Evolutionary conservation across 2,329 filamentous ascomycete species (phyloP), one percentile per base, ranked within the genome.

Genomic region (Claviceps citrina): DNA sequence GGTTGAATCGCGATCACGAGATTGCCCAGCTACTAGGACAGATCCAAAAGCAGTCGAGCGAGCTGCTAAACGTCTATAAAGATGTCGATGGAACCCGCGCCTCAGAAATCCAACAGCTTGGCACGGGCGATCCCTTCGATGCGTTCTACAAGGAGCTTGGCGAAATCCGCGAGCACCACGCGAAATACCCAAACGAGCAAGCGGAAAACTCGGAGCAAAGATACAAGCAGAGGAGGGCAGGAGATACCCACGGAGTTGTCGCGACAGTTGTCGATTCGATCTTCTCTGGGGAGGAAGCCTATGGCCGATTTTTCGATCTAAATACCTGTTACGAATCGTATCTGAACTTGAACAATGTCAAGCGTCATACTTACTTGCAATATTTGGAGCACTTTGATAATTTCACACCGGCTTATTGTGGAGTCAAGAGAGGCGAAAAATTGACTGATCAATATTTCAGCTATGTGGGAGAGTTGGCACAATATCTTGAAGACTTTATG

Each of bases 271-370:
- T 95, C 36, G 89, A 96, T 54, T 77, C 76, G 43, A 81, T 96
- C 67, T 98, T 98, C 60, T 93, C 86, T 0, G 91, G 91, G 45
- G 93, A 98, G 61, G 91, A 98, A 59, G 81, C 81, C 0, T 95
- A 82, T 53, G 91, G 91, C 32, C 81, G 85, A 50, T 98, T 84
- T 61, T 83, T 98, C 53, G 91, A 98, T 58, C 64, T 98, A 35
- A 89, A 81, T 15, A 73, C 69, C 30, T 74, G 78, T 49, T 87
- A 96, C 60, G 89, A 96, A 54, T 70, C 81, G 12, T 98, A 86
- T 55, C 70, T 95, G 44, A 98, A 98, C 55, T 68, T 98, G 7
- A 82, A 85, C 2, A 80, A 82, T 39, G 77, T 87, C 16, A 93
- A 93, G 61, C 76, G 89, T 39, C 64, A 91, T 31, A 81, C 77